Evolutionary conservation across 768 basidiomycete genomes (phyloP).

Genomic region (Lepiota brunneoincarnata): DNA sequence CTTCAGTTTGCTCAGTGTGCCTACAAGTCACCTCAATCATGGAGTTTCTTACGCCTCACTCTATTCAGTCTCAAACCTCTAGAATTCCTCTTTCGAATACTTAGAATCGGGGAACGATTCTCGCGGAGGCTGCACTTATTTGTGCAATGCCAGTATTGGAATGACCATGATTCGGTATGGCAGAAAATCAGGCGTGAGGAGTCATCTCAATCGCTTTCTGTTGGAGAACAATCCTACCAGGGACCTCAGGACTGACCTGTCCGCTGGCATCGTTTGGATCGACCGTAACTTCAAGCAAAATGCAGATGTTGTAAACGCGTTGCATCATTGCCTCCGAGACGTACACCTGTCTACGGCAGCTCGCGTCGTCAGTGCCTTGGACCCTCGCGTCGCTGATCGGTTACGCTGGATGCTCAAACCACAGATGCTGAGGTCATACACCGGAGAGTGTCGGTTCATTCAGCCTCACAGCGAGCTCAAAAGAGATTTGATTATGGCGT

Average conservation of each 20-base stretch:
- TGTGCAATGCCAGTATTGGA: not conserved
- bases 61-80: conserved; percentile 13
- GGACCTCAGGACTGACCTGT: not conserved
- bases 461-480: conserved; percentile 7
- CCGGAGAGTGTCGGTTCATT: conserved; percentile 2
- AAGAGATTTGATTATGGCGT: conserved; percentile 4
- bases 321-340: conserved; percentile 2
- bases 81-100: not conserved
- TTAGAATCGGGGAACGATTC: not conserved
- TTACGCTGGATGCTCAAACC: not conserved
- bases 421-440: not conserved
- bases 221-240: not conserved
- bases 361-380: not conserved
- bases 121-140: not conserved
- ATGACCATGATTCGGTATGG: not conserved
- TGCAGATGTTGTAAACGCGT: not conserved
- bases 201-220: not conserved
- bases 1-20: conserved; percentile 18
- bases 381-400: not conserved
- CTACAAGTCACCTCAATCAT: conserved; percentile 25
- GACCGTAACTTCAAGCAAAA: not conserved
- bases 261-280: conserved; percentile 1
- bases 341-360: not conserved
- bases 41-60: conserved; percentile 17
- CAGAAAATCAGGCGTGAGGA: not conserved